Evolutionary conservation across 164 flowering plant genomes (phyloP).

Genomic region (Nelumbo lutea): DNA sequence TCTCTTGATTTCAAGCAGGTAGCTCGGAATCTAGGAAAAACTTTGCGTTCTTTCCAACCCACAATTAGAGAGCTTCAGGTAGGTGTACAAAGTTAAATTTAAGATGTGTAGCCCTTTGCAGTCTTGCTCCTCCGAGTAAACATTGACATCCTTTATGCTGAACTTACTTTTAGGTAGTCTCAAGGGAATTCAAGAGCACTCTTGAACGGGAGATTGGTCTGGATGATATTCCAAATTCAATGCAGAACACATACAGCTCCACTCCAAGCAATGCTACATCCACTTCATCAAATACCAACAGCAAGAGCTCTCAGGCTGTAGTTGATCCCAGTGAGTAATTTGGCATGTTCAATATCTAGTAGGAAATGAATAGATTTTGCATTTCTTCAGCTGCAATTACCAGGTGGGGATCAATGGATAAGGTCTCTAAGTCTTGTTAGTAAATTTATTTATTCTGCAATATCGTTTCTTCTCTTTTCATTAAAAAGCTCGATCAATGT

Average conservation of each 20-base stretch:
- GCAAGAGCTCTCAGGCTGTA: constrained; percentile 24
- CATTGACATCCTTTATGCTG: constrained; percentile 3
- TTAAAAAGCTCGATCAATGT: too few species aligned
- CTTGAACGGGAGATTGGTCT: constrained; percentile 95
- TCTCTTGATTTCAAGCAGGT: constrained; percentile 41
- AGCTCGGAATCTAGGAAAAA: constrained; percentile 90
- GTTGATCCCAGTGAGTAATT: constrained; percentile 56
- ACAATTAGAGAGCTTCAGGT: constrained; percentile 98
- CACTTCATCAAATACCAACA: constrained; percentile 15
- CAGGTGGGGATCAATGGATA: too few species aligned
- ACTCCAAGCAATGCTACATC: constrained; percentile 13
- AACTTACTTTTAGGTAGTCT: constrained; percentile 61
- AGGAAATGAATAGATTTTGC: background rate
- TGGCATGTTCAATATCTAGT: background rate
- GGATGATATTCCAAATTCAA: constrained; percentile 57
- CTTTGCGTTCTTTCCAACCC: constrained; percentile 89
- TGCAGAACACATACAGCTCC: constrained; percentile 25
- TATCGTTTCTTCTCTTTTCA: too few species aligned
- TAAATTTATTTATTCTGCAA: too few species aligned
- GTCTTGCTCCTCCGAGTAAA: background rate
- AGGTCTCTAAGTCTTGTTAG: too few species aligned
- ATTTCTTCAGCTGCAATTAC: background rate
- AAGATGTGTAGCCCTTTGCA: background rate
- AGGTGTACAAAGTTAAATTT: constrained; percentile 7
- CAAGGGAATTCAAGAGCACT: constrained; percentile 91